Conservation (phyloP, 106 monocot species). For the Dioscorea alata region DNA sequence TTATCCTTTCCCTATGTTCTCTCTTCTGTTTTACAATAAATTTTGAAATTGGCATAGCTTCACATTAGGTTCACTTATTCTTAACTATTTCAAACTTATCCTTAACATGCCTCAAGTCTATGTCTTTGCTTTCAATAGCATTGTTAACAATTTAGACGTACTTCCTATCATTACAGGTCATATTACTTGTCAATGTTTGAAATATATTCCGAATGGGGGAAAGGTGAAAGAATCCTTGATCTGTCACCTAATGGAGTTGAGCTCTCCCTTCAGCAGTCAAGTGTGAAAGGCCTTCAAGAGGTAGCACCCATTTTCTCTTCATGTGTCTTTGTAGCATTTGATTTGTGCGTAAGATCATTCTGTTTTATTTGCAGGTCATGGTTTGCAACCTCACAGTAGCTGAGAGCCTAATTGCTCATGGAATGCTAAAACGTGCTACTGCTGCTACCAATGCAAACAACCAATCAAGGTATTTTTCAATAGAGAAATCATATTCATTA, state of each 20-base stretch:
- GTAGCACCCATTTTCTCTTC: constrained; percentile 10
- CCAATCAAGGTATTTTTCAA: constrained; percentile 62
- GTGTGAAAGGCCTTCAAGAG: constrained; percentile 62
- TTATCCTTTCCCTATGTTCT: too few species aligned
- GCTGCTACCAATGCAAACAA: constrained; percentile 73
- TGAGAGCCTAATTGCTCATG: constrained; percentile 47
- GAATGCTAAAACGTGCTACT: constrained; percentile 67
- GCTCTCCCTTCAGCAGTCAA: constrained; percentile 36
- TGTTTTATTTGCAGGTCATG: constrained; percentile 38
- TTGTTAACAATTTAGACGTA: too few species aligned
- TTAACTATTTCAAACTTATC: too few species aligned
- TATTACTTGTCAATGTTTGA: constrained; percentile 85
- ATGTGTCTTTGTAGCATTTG: not conserved
- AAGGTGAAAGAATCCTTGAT: constrained; percentile 72
- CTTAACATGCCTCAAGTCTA: too few species aligned
- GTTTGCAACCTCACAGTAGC: constrained; percentile 50
- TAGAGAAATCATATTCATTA: not conserved
- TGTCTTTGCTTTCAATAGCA: too few species aligned
- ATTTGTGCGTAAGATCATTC: not conserved
- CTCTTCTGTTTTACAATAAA: too few species aligned
- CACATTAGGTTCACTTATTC: too few species aligned
- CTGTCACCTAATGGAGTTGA: constrained; percentile 38
- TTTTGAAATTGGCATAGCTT: too few species aligned
- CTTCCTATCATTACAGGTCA: constrained; percentile 32
- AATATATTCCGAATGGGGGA: constrained; percentile 74